Conservation (phyloP, 371 early-diverging fungal species). For the Haplosporangium sp. region DNA sequence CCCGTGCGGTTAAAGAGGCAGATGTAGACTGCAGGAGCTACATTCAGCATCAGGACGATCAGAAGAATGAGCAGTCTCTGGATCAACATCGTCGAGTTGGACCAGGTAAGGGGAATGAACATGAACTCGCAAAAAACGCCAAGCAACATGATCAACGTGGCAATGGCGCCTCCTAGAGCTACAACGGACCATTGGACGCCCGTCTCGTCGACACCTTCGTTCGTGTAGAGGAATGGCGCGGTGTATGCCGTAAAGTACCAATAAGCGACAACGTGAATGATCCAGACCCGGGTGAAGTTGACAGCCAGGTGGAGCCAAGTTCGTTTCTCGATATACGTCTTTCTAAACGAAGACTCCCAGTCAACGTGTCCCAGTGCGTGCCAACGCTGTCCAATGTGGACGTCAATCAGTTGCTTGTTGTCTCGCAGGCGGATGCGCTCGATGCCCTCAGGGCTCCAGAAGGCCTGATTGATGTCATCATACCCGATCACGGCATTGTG, state of each 20-base stretch:
- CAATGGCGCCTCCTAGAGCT: slow-evolving; percentile 78
- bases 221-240: slow-evolving; percentile 73
- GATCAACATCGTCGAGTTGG: slow-evolving; percentile 66
- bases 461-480: slow-evolving; percentile 90
- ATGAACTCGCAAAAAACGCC: slow-evolving; percentile 76
- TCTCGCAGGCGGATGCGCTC: slow-evolving; percentile 65
- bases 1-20: slow-evolving; percentile 59
- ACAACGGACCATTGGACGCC: slow-evolving; percentile 73
- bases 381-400: slow-evolving; percentile 73
- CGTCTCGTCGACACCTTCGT: slow-evolving; percentile 51
- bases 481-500: slow-evolving; percentile 85
- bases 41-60: slow-evolving; percentile 68
- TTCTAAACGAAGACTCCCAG: slow-evolving; percentile 77
- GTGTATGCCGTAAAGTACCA: slow-evolving; percentile 84
- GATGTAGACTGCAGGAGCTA: slow-evolving; percentile 73
- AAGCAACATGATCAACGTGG: slow-evolving; percentile 71
- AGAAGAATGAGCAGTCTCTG: slow-evolving; percentile 70
- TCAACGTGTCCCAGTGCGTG: slow-evolving; percentile 68
- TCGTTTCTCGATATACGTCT: slow-evolving; percentile 88
- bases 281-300: slow-evolving; percentile 89
- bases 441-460: slow-evolving; percentile 81
- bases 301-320: slow-evolving; percentile 85
- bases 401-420: slow-evolving; percentile 63
- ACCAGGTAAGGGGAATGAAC: slow-evolving; percentile 73
- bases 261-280: slow-evolving; percentile 83